Conservation (phyloP, 2,329 filamentous ascomycete species). For the Aspergillus brunneoviolaceus region DNA sequence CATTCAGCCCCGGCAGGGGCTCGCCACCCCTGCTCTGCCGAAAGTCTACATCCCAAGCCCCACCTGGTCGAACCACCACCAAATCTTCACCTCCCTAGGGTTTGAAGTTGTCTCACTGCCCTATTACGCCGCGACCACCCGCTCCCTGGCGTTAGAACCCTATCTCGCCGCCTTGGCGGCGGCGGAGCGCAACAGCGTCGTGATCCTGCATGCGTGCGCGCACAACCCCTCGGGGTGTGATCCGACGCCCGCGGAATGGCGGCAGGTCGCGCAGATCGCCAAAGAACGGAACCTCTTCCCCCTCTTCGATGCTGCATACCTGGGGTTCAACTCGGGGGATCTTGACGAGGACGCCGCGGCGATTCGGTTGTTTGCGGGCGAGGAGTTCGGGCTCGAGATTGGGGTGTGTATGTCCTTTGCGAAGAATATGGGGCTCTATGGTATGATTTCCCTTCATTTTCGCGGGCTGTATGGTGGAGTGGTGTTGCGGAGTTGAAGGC, state of each 20-base stretch:
- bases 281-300: conserved; percentile 78
- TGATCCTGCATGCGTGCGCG: conserved; percentile 88
- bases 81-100: conserved; percentile 87
- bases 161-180: conserved; percentile 17
- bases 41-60: conserved; percentile 84
- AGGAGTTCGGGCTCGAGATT: conserved; percentile 71
- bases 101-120: conserved; percentile 59
- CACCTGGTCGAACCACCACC: conserved; percentile 96
- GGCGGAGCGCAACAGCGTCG: conserved; percentile 74
- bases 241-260: conserved; percentile 87
- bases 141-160: conserved; percentile 21
- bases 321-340: conserved; percentile 29
- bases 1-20: background rate
- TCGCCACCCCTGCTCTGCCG: conserved; percentile 1
- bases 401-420: conserved; percentile 59
- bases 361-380: conserved; percentile 23
- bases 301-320: conserved; percentile 52
- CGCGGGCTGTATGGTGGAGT: no score
- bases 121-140: conserved; percentile 23
- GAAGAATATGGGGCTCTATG: conserved; percentile 49
- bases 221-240: conserved; percentile 98
- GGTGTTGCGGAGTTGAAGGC: no score
- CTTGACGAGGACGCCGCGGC: conserved; percentile 29
- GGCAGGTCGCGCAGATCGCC: conserved; percentile 74
- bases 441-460: conserved; percentile 3